Base-by-base conservation (phyloP, 345 rosid genomes). In the Boechera divaricarpa region DNA sequence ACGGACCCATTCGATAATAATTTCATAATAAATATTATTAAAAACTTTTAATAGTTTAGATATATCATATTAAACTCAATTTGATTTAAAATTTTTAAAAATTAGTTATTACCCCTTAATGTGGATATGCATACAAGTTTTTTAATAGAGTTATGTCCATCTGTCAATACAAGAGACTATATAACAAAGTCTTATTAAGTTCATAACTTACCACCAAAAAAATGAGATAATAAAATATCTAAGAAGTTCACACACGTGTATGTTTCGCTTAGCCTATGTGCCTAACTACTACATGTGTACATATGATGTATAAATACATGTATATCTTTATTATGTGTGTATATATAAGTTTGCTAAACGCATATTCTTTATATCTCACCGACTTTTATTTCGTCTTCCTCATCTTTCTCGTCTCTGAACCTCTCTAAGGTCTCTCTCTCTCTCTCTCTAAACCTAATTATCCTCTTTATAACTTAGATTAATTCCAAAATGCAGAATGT, bases 351-450 rank as follows among this genome's bases (percentile, higher is more conserved):
- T 45, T n/a, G 49, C 32, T 31, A 6, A 47, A 26, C 78, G 42
- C 73, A 67, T 67, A n/a, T 9, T 66, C 72, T 73, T 73, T 48
- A 57, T 28, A 28, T 75, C 79, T 75, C 79, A 75, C 53, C 67
- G 4, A 55, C 77, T 18, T 4, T 47, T 45, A 0, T 7, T 26
- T 31, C 28, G 4, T 42, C 77, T 48, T 21, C 78, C 6, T 21
- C 49, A 24, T 26, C 38, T 4, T 55, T 12, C 26, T 1, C 54
- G 12, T 63, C 44, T 63, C 61, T 54, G 11, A 52, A 31, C 3
- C 63, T 63, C 70, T 66, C 56, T 18, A 41, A 54, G 77, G 56
- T 70, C 44, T 29, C 55, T 54, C 38, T 61, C 39, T 36, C 39
- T 36, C 10, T 38, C 36, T 63, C 70, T 63, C 10, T 55, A 33